Conservation (phyloP, 2,329 filamentous ascomycete species). For the Colletotrichum sp. region DNA sequence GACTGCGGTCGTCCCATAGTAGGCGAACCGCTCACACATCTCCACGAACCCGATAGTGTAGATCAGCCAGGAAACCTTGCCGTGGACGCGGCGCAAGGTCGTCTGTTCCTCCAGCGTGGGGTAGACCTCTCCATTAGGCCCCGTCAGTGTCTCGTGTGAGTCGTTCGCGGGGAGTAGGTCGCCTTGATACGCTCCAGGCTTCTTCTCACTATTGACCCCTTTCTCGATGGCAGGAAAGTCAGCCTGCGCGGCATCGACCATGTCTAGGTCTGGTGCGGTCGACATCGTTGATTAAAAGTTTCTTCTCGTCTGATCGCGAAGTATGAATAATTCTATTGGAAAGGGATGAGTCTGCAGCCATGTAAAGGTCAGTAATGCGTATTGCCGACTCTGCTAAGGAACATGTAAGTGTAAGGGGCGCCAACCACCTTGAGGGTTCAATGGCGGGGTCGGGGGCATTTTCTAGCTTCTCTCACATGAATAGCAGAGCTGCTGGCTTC, state of each 20-base stretch:
- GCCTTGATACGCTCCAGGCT: not conserved
- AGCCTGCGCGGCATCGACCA: constrained; percentile 11
- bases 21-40: constrained; percentile 68
- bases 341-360: not conserved
- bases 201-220: not conserved
- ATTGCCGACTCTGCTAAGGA: not conserved
- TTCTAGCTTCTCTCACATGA: not conserved
- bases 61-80: constrained; percentile 57
- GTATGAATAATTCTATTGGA: not conserved
- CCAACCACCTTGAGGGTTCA: not conserved
- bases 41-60: constrained; percentile 69
- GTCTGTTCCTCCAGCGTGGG: constrained; percentile 60
- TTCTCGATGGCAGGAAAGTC: constrained; percentile 15
- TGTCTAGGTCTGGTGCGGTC: constrained; percentile 9
- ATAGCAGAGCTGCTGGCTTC: not conserved
- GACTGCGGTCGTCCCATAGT: constrained; percentile 67
- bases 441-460: not conserved
- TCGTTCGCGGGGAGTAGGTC: not conserved
- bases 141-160: not conserved
- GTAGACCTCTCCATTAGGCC: constrained; percentile 36
- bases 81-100: constrained; percentile 57
- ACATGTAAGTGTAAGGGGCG: not conserved
- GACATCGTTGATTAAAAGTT: not conserved
- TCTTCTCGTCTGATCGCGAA: not conserved
- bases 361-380: not conserved